Base-by-base conservation (phyloP, 352 stramenopile genomes). In the Phytophthora tentaculata region DNA sequence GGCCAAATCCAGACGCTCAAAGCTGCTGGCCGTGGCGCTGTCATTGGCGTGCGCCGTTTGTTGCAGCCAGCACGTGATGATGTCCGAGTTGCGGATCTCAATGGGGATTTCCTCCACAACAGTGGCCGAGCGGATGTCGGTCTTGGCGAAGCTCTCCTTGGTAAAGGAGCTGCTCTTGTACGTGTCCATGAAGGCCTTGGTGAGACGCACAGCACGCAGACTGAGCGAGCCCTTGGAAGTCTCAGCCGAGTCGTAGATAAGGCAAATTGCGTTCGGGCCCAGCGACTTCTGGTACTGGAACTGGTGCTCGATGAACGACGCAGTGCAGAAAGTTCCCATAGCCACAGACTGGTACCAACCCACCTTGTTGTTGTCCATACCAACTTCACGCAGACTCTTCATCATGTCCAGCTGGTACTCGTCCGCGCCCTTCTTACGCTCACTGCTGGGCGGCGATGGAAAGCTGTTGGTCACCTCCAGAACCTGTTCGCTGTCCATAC, bases 401-500 rank as follows among this genome's bases (percentile, higher is more conserved):
- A 99, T 99, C 97, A 99, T 99, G 81, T 99, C 96, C 22, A 99
- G 87, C 80, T 99, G 96, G 73, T 98, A 99, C 74, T 98, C 96
- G 67, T 98, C 88, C 41, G 84, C 79, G 24, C 92, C 85, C 37
- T 89, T 81, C 68, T 92, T 92, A 52, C 90, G 88, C 77, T 90
- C 86, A 71, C 62, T 81, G 66, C 67, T 91, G 59, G 82, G 62
- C 5, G 96, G 96, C 73, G 98, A 98, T 35, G 97, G 96, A 82
- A 99, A 99, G 68, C 91, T 93, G 83, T 99, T 98, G 51, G 98
- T 99, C 29, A 99, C 94, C 79, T 99, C 96, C 28, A 99, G 84
- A 51, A 90, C 86, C 52, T 87, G 75, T 48, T 96, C 89, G 26
- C 89, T 88, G 63, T 98, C 94, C 61, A 99, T 83, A 32, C 98